phyloP scores from a whole-genome alignment of 345 rosid genomes.

The Corymbia maculata region DNA sequence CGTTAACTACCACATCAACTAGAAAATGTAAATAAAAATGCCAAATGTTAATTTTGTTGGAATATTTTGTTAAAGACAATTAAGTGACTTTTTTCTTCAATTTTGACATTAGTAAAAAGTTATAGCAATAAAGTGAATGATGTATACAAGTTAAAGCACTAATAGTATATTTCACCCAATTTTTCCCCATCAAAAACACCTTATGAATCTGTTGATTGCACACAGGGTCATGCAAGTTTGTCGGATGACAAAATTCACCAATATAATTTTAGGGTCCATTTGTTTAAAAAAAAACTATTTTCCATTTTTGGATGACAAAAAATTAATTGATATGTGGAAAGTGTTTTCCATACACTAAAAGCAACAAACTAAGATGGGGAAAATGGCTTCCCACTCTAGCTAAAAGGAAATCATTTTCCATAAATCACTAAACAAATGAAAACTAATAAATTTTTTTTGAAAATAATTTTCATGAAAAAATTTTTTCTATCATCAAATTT shows the following conservation, averaged over 20 bases:
- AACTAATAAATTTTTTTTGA: background rate
- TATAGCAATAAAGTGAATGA: too few species aligned
- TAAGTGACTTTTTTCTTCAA: too few species aligned
- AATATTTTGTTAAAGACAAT: too few species aligned
- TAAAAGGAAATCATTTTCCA: background rate
- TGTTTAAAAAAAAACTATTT: too few species aligned
- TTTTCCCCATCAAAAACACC: background rate
- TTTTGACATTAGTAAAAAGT: too few species aligned
- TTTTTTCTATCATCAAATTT: background rate
- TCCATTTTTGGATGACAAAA: background rate
- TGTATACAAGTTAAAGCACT: too few species aligned
- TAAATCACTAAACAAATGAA: background rate
- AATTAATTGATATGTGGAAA: too few species aligned
- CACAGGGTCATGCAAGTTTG: background rate
- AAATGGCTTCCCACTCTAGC: background rate
- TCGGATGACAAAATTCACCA: background rate
- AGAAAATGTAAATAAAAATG: too few species aligned
- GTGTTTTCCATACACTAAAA: background rate
- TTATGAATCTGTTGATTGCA: background rate
- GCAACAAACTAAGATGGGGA: background rate
- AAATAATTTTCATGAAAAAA: background rate
- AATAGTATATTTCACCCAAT: too few species aligned
- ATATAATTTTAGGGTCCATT: background rate
- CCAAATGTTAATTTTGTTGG: too few species aligned
- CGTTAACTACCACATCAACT: too few species aligned